These are phyloP conservation scores for Xylaria sp. DNA, from an alignment of 2,329 filamentous ascomycete species.

Conservation along the genomic window DNA sequence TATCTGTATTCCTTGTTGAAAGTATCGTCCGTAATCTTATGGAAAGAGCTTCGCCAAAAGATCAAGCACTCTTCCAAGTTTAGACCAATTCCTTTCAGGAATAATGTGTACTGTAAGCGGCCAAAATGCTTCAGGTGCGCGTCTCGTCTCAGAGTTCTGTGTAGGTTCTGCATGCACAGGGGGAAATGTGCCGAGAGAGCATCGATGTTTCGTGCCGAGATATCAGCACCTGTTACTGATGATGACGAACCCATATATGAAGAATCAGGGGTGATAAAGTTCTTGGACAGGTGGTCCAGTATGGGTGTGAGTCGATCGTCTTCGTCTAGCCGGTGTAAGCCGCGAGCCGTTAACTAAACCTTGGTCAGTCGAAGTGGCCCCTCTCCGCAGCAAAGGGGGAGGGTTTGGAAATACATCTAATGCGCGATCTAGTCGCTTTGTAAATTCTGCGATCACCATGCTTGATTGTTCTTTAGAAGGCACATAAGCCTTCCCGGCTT, in stretches of 20 bases:
- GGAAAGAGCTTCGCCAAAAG: constrained; percentile 92
- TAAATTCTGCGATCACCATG: constrained; percentile 91
- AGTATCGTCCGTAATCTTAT: constrained; percentile 87
- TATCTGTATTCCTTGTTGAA: constrained; percentile 99
- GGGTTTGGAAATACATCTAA: constrained; percentile 72
- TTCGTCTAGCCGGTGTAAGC: constrained; percentile 91
- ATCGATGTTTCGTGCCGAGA: constrained; percentile 84
- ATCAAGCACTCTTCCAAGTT: constrained; percentile 89
- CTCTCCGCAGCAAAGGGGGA: constrained; percentile 23
- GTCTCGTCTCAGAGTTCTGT: constrained; percentile 85
- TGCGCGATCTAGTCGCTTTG: constrained; percentile 79
- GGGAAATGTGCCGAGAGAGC: constrained; percentile 84
- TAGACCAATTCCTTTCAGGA: constrained; percentile 94
- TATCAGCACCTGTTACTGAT: constrained; percentile 75
- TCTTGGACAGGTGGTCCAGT: constrained; percentile 85
- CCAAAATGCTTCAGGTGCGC: constrained; percentile 93
- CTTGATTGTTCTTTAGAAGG: constrained; percentile 86
- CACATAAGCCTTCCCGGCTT: constrained; percentile 88
- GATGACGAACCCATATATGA: constrained; percentile 76
- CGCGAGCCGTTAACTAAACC: constrained; percentile 82
- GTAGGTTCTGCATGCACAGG: constrained; percentile 92
- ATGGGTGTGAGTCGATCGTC: constrained; percentile 85
- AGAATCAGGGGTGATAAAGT: constrained; percentile 91
- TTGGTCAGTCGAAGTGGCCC: constrained; percentile 21
- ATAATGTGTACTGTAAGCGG: constrained; percentile 92